Base-by-base conservation (phyloP, 495 filamentous ascomycete species). In the Hypomontagnella submonticulosa region DNA sequence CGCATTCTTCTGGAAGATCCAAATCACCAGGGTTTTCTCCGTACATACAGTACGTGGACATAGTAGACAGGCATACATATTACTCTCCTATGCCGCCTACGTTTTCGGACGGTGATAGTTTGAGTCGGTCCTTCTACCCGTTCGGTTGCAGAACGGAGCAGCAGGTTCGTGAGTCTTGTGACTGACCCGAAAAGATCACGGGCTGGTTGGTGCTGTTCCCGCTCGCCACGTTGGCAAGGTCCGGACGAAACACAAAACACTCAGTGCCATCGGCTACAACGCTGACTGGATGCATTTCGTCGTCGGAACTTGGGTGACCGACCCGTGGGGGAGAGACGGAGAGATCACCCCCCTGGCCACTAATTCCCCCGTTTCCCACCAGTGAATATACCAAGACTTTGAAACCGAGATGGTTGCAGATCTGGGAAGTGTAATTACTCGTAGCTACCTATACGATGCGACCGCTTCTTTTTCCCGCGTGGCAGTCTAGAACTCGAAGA, bases 321-420 rank as follows among this genome's bases (percentile, higher is more conserved):
- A 63, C 41, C 49, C 66, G 66, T 63, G 49, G 60, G 57, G 58
- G 59, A 66, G 23, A 32, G 32, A 43, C 44, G 37, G 46, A 42
- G 34, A 43, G 34, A 33, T 44, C 30, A 44, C 47, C 47, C 44
- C 42, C n/a, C 37, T 51, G 32, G 15, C 33, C 11, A 16, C 8
- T 47, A 9, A 3, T 38, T 38, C 10, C 33, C 34, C 33, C 43
- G 43, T 40, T 48, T 11, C 48, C 48, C 65, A 27, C 23, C 47
- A 55, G 53, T 51, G 58, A 48, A 6, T 56, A 48, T 56, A 58
- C 65, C 50, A 69, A 63, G 60, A 59, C 55, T 47, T 48, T 63
- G 60, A 63, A 69, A 63, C 66, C 38, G 33, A 69, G 59, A 69
- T 69, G 47, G 60, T 60, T 69, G 66, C 59, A 69, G 66, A 69